Conservation (phyloP, 1,284 basidiomycete genomes). For the Calocybe gambosa region DNA sequence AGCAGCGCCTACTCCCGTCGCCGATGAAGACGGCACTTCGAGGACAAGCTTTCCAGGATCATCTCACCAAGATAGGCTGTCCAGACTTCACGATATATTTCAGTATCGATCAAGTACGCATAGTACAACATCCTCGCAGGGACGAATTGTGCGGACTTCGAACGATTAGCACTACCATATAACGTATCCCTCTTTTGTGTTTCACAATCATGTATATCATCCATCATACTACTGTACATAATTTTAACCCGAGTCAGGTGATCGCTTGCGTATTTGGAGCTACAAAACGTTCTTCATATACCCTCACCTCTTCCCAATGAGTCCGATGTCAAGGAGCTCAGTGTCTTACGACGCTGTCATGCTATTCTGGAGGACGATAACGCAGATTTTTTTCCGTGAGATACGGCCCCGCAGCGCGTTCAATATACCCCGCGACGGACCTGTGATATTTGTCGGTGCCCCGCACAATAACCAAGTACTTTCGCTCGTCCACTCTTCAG, state of each 20-base stretch:
- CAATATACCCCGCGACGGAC: slow-evolving; percentile 89
- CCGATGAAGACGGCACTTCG: slow-evolving; percentile 21
- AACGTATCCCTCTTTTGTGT: slow-evolving; percentile 5
- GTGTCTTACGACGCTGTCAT: slow-evolving; percentile 60
- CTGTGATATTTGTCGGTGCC: slow-evolving; percentile 94
- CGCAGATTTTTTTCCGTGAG: slow-evolving; percentile 97
- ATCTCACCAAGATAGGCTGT: slow-evolving; percentile 55
- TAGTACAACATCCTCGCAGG: slow-evolving; percentile 57
- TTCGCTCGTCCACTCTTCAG: slow-evolving; percentile 6
- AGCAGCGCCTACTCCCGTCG: slow-evolving; percentile 20
- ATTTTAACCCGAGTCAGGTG: background rate
- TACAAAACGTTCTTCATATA: background rate
- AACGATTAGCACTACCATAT: slow-evolving; percentile 6
- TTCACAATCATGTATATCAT: slow-evolving; percentile 6
- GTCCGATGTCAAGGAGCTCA: slow-evolving; percentile 16
- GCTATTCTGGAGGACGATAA: slow-evolving; percentile 78
- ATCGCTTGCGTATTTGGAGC: background rate
- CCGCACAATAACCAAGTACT: slow-evolving; percentile 92
- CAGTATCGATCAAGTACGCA: slow-evolving; percentile 70
- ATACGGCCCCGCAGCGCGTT: slow-evolving; percentile 92
- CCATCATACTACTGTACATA: slow-evolving; percentile 8
- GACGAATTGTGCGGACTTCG: slow-evolving; percentile 23
- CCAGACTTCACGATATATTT: slow-evolving; percentile 72
- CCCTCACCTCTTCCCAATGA: slow-evolving; percentile 8
- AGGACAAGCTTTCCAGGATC: slow-evolving; percentile 23